Percentiles rank a stretch among this genome's conserved stretches.
phyloP scores from a whole-genome alignment of 2,329 filamentous ascomycete species.

The Ophiostoma triangulosporum region DNA sequence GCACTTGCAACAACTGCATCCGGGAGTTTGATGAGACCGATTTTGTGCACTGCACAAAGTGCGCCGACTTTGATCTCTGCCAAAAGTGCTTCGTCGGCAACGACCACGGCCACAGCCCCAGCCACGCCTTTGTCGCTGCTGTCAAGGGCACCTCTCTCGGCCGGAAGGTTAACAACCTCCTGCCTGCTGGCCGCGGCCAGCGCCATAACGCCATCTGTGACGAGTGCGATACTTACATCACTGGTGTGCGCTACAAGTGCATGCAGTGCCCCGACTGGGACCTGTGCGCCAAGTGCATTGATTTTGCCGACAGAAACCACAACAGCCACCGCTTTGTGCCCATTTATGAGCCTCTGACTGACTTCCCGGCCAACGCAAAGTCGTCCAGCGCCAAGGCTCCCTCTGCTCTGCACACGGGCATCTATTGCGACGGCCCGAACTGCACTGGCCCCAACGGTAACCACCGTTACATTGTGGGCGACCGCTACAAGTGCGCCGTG shows the following conservation, averaged over 20 bases:
- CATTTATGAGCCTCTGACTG: slow-evolving; percentile 51
- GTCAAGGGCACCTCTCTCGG: slow-evolving; percentile 49
- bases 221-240: slow-evolving; percentile 79
- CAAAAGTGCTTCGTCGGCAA: slow-evolving; percentile 61
- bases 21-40: slow-evolving; percentile 59
- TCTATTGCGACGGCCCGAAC: slow-evolving; percentile 88
- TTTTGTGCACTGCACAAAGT: slow-evolving; percentile 74
- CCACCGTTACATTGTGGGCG: slow-evolving; percentile 57
- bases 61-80: slow-evolving; percentile 89
- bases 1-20: slow-evolving; percentile 58
- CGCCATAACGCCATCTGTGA: slow-evolving; percentile 86
- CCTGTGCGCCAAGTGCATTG: slow-evolving; percentile 68
- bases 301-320: slow-evolving; percentile 55
- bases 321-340: slow-evolving; percentile 78
- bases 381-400: too few relatives aligned
- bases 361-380: neutral
- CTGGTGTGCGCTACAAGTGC: slow-evolving; percentile 90
- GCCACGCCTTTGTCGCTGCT: slow-evolving; percentile 63
- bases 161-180: slow-evolving; percentile 48
- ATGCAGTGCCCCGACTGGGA: slow-evolving; percentile 96
- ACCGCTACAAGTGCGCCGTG: slow-evolving; percentile 93
- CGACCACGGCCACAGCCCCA: slow-evolving; percentile 82
- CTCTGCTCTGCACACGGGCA: slow-evolving; percentile 51
- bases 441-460: slow-evolving; percentile 46
- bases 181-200: slow-evolving; percentile 66